Evolutionary conservation across 305 asterid species (phyloP), one percentile per base, ranked within the genome.

Genomic region (Rubia peregrina): DNA sequence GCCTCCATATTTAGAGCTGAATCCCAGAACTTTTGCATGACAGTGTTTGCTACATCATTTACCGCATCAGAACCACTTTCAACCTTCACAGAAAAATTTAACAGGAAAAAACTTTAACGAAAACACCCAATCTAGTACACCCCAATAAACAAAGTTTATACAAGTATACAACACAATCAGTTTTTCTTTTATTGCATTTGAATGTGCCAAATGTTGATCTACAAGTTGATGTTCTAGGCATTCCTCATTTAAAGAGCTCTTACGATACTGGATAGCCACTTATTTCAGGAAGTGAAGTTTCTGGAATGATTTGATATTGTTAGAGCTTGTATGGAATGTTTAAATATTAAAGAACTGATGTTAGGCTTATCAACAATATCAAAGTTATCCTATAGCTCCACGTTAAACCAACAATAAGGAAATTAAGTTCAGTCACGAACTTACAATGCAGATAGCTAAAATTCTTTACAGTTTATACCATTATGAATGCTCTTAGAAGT

Each of bases 21-120:
- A 84, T 90, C 98, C 98, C 97, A 93, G 82, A 93, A 93, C 81
- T 90, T 93, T 83, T 93, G 98, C 96, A 93, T 89, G 70, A 88
- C 87, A 19, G 96, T 82, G 72, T 81, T 88, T 77, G 97, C 88
- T 43, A 82, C 87, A 76, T 90, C 97, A 80, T 82, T 92, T 65
- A 71, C 92, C 74, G 90, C 71, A 69, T 87, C 95, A 62, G 92
- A 81, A 75, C 96, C 83, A 76, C 77, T 89, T 76, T 93, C 98
- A 69, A 85, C 98, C 97, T 93, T 75, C 55, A 73, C 68, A 79
- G 17, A 71, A 77, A 40, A 16, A 49, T 38, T 63, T 36, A 14
- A 9, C 24, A 24, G 19, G 24, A 65, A 40, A 65, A n/a, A 24
- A 40, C 9, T 63, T 63, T 3, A 9, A 8, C 16, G 61, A 67